phyloP scores from a whole-genome alignment of 768 basidiomycete genomes.

The Leucocoprinus leucothites region DNA sequence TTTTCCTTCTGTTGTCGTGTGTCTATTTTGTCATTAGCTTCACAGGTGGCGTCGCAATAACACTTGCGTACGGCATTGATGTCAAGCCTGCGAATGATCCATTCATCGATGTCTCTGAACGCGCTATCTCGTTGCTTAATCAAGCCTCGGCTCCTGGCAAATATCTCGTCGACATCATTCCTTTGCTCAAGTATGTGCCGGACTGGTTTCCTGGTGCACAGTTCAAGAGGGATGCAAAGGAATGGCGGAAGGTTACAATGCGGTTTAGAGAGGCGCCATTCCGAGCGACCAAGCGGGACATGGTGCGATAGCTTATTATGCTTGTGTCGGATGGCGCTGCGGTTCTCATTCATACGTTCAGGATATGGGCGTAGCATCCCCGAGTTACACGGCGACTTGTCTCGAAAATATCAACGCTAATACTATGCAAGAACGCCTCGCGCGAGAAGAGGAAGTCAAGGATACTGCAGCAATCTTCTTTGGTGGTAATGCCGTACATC shows the following conservation, averaged over 20 bases:
- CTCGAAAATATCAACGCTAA: constrained; percentile 10
- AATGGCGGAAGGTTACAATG: constrained; percentile 34
- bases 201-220: constrained; percentile 54
- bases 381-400: constrained; percentile 1
- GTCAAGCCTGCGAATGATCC: constrained; percentile 35
- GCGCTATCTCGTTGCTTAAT: constrained; percentile 25
- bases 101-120: constrained; percentile 36
- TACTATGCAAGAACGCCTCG: neutral
- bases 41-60: constrained; percentile 34
- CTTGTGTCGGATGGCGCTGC: neutral
- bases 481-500: constrained; percentile 4
- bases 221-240: constrained; percentile 45
- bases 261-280: constrained; percentile 35
- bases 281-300: constrained; percentile 14
- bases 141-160: constrained; percentile 5
- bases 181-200: constrained; percentile 38
- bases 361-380: neutral
- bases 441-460: constrained; percentile 3
- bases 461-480: constrained; percentile 13
- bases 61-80: constrained; percentile 41
- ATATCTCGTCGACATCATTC: constrained; percentile 37
- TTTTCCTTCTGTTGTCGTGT: neutral
- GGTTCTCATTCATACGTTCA: neutral
- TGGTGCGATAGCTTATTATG: constrained; percentile 12
- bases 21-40: constrained; percentile 23